Evolutionary conservation across 306 rosid genomes (phyloP).

Genomic region (Lablab purpureus): DNA sequence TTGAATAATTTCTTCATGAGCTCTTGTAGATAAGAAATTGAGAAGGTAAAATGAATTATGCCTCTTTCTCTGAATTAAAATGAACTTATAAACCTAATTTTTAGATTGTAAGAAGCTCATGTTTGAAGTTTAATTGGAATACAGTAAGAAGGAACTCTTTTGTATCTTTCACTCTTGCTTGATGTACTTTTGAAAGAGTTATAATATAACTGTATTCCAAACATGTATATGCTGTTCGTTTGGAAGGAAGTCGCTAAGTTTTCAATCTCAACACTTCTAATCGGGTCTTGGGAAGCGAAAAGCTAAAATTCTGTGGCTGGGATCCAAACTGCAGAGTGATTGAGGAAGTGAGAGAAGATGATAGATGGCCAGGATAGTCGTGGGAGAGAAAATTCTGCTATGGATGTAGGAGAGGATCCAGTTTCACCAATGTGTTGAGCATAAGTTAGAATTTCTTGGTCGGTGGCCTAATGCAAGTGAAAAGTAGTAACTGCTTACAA

Average conservation of each 20-base stretch:
- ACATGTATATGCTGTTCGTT: not conserved
- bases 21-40: not conserved
- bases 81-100: not conserved
- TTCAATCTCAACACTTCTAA: not conserved
- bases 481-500: not conserved
- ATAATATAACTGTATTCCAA: not conserved
- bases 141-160: not conserved
- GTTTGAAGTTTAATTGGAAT: too few species aligned
- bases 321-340: not conserved
- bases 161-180: not conserved
- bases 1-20: not conserved
- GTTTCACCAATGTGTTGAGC: not conserved
- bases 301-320: not conserved
- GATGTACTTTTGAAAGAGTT: not conserved
- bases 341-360: not conserved
- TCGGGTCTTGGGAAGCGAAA: not conserved
- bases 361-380: not conserved
- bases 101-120: too few species aligned
- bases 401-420: not conserved
- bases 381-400: not conserved
- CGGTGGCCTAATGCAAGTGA: not conserved
- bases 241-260: not conserved
- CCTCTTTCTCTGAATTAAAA: not conserved
- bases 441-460: not conserved
- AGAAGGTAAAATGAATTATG: not conserved